phyloP scores from a whole-genome alignment of 2,329 filamentous ascomycete genomes.

The Bimuria novae-zelandiae region DNA sequence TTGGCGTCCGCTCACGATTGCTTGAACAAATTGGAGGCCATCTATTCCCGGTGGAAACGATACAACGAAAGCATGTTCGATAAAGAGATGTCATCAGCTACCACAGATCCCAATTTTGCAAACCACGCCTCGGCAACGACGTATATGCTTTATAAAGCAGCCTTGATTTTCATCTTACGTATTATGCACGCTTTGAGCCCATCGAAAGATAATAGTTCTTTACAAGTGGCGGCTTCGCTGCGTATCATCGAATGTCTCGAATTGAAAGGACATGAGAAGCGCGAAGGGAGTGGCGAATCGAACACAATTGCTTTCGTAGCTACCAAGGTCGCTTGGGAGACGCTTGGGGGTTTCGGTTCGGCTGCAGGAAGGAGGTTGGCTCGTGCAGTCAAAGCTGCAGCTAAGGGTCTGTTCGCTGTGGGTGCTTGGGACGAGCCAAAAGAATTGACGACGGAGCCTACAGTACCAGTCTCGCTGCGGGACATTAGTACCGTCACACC shows the following conservation, averaged over 20 bases:
- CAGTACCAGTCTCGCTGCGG: neutral
- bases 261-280: constrained; percentile 23
- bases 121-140: constrained; percentile 27
- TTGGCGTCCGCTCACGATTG: constrained; percentile 11
- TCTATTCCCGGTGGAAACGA: constrained; percentile 18
- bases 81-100: neutral
- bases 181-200: constrained; percentile 25
- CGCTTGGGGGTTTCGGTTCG: constrained; percentile 27
- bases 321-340: constrained; percentile 32
- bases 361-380: constrained; percentile 28
- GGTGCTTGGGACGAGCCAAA: constrained; percentile 14
- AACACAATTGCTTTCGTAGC: constrained; percentile 33
- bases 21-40: constrained; percentile 11
- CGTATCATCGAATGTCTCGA: constrained; percentile 28
- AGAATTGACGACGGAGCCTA: neutral
- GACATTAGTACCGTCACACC: neutral
- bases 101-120: constrained; percentile 20
- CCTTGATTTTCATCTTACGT: constrained; percentile 25
- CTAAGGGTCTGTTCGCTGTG: constrained; percentile 16
- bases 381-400: constrained; percentile 13
- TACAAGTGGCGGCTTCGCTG: constrained; percentile 24
- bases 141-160: constrained; percentile 33
- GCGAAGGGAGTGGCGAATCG: constrained; percentile 20
- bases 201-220: constrained; percentile 14
- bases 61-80: constrained; percentile 21